phyloP scores from a whole-genome alignment of 176 grass and related monocot genomes.

The Carex littledalei region DNA sequence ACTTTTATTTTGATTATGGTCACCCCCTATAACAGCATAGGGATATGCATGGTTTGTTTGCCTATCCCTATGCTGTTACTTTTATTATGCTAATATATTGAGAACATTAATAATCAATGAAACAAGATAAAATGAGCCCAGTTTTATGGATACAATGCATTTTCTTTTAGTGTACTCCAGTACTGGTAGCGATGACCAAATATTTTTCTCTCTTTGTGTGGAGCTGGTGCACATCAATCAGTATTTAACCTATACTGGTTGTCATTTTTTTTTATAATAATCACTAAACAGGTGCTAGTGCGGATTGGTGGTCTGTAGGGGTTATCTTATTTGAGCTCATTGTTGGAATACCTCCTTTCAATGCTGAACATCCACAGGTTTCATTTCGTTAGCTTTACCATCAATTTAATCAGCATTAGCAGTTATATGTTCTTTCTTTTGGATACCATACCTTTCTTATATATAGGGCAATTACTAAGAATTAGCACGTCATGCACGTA shows the following conservation, averaged over 20 bases:
- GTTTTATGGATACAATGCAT: neutral
- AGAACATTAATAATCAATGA: neutral
- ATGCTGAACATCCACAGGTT: slow-evolving; percentile 97
- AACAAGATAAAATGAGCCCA: neutral
- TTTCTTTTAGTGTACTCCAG: neutral
- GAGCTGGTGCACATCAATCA: neutral
- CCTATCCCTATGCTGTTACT: slow-evolving; percentile 6
- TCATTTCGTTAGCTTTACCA: neutral
- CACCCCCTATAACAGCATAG: neutral
- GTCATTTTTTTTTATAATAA: slow-evolving; percentile 15
- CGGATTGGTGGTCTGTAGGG: slow-evolving; percentile 99
- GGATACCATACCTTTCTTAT: neutral
- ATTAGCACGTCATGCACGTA: neutral
- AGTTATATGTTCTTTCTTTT: neutral
- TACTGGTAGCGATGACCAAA: neutral
- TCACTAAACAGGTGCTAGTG: slow-evolving; percentile 69
- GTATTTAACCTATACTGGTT: neutral
- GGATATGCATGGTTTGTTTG: slow-evolving; percentile 53
- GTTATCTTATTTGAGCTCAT: slow-evolving; percentile 98
- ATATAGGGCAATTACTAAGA: neutral
- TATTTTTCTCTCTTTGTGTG: neutral
- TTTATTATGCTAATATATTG: neutral
- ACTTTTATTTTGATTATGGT: slow-evolving; percentile 7
- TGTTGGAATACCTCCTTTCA: slow-evolving; percentile 99
- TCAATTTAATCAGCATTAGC: neutral